Base-by-base conservation (phyloP, 192 early-diverging fungal genomes). In the Mortierella antarctica region DNA sequence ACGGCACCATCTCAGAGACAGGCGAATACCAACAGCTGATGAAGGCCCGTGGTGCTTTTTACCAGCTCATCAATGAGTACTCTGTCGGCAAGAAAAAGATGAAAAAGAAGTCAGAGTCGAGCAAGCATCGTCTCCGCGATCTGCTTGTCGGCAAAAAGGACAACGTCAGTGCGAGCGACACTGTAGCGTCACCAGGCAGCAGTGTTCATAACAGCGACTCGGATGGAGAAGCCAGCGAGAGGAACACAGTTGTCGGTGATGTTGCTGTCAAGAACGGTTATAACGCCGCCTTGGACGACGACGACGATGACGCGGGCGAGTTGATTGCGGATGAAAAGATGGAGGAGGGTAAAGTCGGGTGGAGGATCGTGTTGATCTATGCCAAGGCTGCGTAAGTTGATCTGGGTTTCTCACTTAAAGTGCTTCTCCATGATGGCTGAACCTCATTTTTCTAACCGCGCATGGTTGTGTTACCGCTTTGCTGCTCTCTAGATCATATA, bases 251-350 rank as follows among this genome's bases (percentile, higher is more conserved):
- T 67, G 53, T 48, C 8, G 69, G 53, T 13, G 69, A 67, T 8
- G 15, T 46, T 21, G 54, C 23, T 9, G 59, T 9, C 14, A 64
- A 66, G 11, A 46, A n/a, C 5, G 53, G 45, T 14, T 40, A 57
- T 11, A 49, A 39, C 10, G 57, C 2, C 9, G 17, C 42, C 42
- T 17, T 21, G 56, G 58, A 64, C 12, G 47, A 57, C 2, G 61
- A 53, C 11, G 51, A 55, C 8, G 49, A 50, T 46, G 63, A 65
- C 20, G 65, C 68, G 1, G 83, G 83, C 4, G 85, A 76, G 49
- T 71, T 96, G 42, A 95, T 95, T 82, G 85, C 87, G 6, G 89
- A 91, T 45, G 97, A 98, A 83, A 88, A 92, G 65, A 92, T 89
- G 64, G 91, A 91, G 11, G 87, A 90, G 57, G 96, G 96, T 23